A percentile compares a stretch with the other conserved stretches of the same genome.
Conservation (phyloP, 2,329 filamentous ascomycete genomes). For the Nemania sp. region DNA sequence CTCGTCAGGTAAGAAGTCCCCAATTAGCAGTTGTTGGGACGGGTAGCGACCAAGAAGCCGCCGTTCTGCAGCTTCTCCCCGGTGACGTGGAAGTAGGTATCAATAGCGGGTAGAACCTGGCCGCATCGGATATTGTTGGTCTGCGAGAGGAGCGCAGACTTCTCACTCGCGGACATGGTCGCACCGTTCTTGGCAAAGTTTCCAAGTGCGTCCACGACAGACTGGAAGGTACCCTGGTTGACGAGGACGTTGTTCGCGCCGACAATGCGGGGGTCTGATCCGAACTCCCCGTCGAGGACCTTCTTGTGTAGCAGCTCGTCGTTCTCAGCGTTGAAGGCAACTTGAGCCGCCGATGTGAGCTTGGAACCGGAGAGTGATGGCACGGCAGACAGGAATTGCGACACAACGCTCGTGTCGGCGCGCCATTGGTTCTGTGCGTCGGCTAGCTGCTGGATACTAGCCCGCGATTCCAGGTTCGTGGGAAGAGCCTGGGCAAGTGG, state of each 20-base stretch:
- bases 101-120: constrained; percentile 36
- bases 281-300: constrained; percentile 31
- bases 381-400: constrained; percentile 35
- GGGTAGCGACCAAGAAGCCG: constrained; percentile 13
- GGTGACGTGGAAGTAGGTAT: constrained; percentile 34
- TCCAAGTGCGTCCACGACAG: constrained; percentile 33
- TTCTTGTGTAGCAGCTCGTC: constrained; percentile 36
- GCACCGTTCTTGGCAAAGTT: constrained; percentile 26
- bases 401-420: constrained; percentile 31
- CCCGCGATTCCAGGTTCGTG: not conserved
- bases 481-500: constrained; percentile 22
- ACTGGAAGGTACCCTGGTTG: constrained; percentile 33
- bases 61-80: constrained; percentile 28
- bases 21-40: constrained; percentile 31
- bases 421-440: constrained; percentile 34
- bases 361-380: constrained; percentile 13
- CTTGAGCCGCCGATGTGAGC: constrained; percentile 21
- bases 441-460: constrained; percentile 19
- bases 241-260: constrained; percentile 33
- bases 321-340: constrained; percentile 35
- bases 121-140: constrained; percentile 32
- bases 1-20: not conserved
- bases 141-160: constrained; percentile 12
- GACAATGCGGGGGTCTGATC: constrained; percentile 9
- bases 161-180: constrained; percentile 1